Percentiles rank a stretch among this genome's conserved stretches.
These are phyloP conservation scores for Cardamine occulta DNA, from an alignment of 345 rosid genomes.

Conservation along the genomic window DNA sequence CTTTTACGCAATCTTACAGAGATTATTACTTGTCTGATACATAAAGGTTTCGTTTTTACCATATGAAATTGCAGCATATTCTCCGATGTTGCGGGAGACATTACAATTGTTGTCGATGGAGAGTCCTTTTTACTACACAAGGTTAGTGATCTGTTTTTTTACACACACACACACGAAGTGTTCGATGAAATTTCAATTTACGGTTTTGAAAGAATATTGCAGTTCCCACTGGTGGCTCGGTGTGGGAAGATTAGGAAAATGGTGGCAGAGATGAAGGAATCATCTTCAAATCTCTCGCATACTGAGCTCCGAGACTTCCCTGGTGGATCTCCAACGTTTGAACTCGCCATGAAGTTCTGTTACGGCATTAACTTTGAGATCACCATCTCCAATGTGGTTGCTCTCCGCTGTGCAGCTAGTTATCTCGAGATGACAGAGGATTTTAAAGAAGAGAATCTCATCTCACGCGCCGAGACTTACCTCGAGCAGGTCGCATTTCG, in stretches of 20 bases:
- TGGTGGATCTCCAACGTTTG: constrained; percentile 74
- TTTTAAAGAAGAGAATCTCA: constrained; percentile 70
- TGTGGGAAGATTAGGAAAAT: constrained; percentile 81
- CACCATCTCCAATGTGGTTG: constrained; percentile 64
- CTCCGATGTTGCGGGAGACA: constrained; percentile 84
- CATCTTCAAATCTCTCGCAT: constrained; percentile 51
- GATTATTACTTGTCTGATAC: neutral
- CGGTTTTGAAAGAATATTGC: neutral
- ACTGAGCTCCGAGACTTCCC: constrained; percentile 69
- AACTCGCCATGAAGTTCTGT: constrained; percentile 91
- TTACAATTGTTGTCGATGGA: constrained; percentile 70
- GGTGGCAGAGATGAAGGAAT: constrained; percentile 63
- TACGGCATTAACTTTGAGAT: constrained; percentile 94
- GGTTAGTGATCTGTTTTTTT: constrained; percentile 44
- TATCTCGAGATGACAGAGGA: constrained; percentile 90
- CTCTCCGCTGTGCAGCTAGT: constrained; percentile 69
- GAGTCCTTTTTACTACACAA: constrained; percentile 83
- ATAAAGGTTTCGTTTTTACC: constrained; percentile 3
- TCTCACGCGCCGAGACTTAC: constrained; percentile 64
- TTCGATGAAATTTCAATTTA: constrained; percentile 18
- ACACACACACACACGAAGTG: constrained; percentile 3
- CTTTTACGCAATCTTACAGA: neutral
- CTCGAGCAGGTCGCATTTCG: constrained; percentile 64
- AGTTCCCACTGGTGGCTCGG: constrained; percentile 91
- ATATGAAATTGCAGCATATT: constrained; percentile 57